phyloP scores from a whole-genome alignment of 345 rosid genomes.

The Eucalyptus polybractea region DNA sequence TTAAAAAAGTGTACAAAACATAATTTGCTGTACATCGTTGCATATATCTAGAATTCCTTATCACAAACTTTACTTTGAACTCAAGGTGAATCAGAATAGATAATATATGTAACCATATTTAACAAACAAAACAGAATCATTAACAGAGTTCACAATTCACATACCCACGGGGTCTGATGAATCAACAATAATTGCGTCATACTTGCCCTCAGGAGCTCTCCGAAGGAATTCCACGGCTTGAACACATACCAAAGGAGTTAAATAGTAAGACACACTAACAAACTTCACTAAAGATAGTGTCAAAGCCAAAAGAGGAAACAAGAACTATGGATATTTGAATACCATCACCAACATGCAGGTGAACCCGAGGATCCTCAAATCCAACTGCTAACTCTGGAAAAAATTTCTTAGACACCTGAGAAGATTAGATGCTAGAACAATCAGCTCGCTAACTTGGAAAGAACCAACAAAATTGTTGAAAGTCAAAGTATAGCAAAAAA shows the following conservation, averaged over 20 bases:
- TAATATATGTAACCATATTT: neutral
- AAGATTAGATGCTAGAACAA: neutral
- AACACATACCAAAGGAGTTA: neutral
- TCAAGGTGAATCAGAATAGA: neutral
- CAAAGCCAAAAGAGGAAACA: neutral
- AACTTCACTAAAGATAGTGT: neutral
- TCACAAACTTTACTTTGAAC: neutral
- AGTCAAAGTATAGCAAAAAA: neutral
- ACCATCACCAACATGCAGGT: slow-evolving; percentile 94
- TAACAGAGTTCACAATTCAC: neutral
- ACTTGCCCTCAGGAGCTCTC: slow-evolving; percentile 52
- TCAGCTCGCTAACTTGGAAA: neutral
- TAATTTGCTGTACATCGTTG: neutral
- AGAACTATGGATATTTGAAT: slow-evolving; percentile 1
- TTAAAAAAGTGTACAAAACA: neutral
- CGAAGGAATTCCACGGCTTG: slow-evolving; percentile 80
- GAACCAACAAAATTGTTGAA: neutral
- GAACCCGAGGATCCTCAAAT: slow-evolving; percentile 92
- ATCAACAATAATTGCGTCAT: slow-evolving; percentile 91
- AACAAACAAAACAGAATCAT: neutral
- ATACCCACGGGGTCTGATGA: slow-evolving; percentile 96
- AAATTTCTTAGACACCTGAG: slow-evolving; percentile 66
- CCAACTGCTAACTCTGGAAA: slow-evolving; percentile 83
- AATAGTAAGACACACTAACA: neutral
- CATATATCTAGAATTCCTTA: neutral